These are phyloP conservation scores for Phytophthora fragariae DNA, from an alignment of 352 stramenopile species.

Conservation along the genomic window DNA sequence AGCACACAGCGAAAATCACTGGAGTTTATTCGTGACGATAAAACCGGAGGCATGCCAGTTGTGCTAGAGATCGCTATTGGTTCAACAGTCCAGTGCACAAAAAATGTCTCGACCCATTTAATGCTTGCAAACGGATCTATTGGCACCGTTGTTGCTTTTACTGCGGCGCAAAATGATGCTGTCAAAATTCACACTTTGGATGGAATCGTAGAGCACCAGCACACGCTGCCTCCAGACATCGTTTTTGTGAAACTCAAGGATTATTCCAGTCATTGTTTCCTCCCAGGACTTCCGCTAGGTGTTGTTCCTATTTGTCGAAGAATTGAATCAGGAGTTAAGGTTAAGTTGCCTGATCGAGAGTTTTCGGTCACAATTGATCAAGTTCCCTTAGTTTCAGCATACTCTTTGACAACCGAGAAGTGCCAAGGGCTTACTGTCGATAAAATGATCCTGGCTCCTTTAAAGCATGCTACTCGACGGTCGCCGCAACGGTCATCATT, in stretches of 20 bases:
- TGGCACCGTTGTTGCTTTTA: neutral
- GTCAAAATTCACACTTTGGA: too few species aligned
- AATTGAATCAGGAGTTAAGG: neutral
- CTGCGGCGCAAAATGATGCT: too few species aligned
- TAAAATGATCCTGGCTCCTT: constrained; percentile 6
- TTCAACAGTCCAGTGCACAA: neutral
- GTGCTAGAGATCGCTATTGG: neutral
- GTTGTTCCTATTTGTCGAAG: neutral
- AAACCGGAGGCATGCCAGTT: too few species aligned
- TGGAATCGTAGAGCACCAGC: too few species aligned
- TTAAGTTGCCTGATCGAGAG: neutral
- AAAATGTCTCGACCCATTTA: neutral
- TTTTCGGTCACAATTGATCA: constrained; percentile 2
- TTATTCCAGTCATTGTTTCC: too few species aligned
- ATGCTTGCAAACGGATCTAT: neutral
- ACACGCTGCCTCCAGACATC: too few species aligned
- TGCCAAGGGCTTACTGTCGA: constrained; percentile 24
- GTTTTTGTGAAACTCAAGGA: too few species aligned
- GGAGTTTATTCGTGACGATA: too few species aligned
- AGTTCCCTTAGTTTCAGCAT: constrained; percentile 10
- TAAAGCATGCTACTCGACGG: constrained; percentile 1
- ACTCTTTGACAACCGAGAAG: constrained; percentile 10
- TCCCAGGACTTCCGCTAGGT: too few species aligned
- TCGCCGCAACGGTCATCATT: constrained; percentile 4
- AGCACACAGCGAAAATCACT: too few species aligned